A percentile compares a stretch with the other conserved stretches of the same genome.
Evolutionary conservation across 768 basidiomycete species (phyloP).

Genomic region (Serendipita indica): DNA sequence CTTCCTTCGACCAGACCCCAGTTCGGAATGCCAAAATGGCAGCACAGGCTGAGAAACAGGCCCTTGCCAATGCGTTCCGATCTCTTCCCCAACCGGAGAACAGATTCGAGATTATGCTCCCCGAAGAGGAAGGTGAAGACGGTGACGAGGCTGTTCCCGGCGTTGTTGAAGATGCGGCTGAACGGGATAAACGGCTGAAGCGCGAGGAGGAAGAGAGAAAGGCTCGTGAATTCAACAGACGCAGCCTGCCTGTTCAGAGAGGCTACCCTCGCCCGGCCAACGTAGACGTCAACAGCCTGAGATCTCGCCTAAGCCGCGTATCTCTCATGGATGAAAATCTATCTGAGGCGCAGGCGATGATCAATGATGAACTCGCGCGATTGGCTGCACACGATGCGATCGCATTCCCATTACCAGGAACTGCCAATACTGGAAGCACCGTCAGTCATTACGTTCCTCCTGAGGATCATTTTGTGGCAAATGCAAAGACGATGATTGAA

Average conservation of each 20-base stretch:
- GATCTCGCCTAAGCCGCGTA: slow-evolving; percentile 35
- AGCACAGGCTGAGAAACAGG: slow-evolving; percentile 49
- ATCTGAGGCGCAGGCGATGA: slow-evolving; percentile 39
- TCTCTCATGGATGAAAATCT: slow-evolving; percentile 34
- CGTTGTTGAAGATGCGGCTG: slow-evolving; percentile 80
- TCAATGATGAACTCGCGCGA: slow-evolving; percentile 63
- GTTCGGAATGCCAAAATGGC: slow-evolving; percentile 50
- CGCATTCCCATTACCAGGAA: slow-evolving; percentile 77
- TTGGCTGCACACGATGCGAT: slow-evolving; percentile 83
- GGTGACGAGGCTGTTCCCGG: slow-evolving; percentile 24
- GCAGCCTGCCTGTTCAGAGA: slow-evolving; percentile 67
- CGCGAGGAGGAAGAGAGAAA: slow-evolving; percentile 68
- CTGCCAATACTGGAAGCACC: slow-evolving; percentile 55
- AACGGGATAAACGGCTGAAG: slow-evolving; percentile 64
- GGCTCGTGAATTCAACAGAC: slow-evolving; percentile 46
- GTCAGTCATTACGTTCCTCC: slow-evolving; percentile 57
- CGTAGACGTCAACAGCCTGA: slow-evolving; percentile 51
- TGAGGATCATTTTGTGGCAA: slow-evolving; percentile 55
- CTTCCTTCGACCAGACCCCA: slow-evolving; percentile 51
- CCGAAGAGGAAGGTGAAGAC: slow-evolving; percentile 55
- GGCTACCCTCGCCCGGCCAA: slow-evolving; percentile 76
- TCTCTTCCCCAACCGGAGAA: slow-evolving; percentile 86
- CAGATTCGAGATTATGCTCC: slow-evolving; percentile 88
- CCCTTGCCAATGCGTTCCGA: slow-evolving; percentile 67
- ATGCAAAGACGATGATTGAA: slow-evolving; percentile 59